A percentile compares a stretch with the other conserved stretches of the same genome.
These are phyloP conservation scores for Brettanomyces naardenensis DNA, from an alignment of 805 yeast species.

Conservation along the genomic window DNA sequence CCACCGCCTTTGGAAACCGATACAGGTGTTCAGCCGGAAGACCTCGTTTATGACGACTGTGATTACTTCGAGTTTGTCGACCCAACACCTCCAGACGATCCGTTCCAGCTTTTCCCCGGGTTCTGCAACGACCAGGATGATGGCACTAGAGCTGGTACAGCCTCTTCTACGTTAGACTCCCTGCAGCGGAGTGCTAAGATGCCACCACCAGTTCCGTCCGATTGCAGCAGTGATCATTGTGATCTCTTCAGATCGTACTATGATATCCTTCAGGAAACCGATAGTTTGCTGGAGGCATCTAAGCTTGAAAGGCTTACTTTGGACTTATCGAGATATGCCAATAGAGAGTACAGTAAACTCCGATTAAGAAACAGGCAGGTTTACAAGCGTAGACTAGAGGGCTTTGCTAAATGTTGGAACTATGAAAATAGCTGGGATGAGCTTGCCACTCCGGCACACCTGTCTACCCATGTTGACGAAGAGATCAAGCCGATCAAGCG, in stretches of 20 bases:
- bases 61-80: conserved; percentile 12
- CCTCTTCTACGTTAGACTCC: too few species aligned
- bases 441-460: conserved; percentile 21
- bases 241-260: conserved; percentile 7
- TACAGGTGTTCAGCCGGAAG: conserved; percentile 18
- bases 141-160: not conserved
- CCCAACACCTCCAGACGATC: not conserved
- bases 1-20: conserved; percentile 27
- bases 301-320: conserved; percentile 22
- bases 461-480: conserved; percentile 18
- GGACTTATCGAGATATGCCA: conserved; percentile 21
- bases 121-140: conserved; percentile 1
- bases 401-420: conserved; percentile 33
- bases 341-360: conserved; percentile 20
- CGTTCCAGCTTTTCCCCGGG: conserved; percentile 1
- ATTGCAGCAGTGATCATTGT: not conserved
- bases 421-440: conserved; percentile 31
- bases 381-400: conserved; percentile 14
- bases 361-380: conserved; percentile 20
- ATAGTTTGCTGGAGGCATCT: conserved; percentile 19
- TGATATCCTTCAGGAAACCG: conserved; percentile 14
- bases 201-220: not conserved
- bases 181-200: not conserved
- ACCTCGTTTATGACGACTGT: conserved; percentile 17
- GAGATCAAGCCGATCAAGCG: conserved; percentile 34